Conservation (phyloP, 169 alveolate genomes). For the Eimeria praecox region DNA sequence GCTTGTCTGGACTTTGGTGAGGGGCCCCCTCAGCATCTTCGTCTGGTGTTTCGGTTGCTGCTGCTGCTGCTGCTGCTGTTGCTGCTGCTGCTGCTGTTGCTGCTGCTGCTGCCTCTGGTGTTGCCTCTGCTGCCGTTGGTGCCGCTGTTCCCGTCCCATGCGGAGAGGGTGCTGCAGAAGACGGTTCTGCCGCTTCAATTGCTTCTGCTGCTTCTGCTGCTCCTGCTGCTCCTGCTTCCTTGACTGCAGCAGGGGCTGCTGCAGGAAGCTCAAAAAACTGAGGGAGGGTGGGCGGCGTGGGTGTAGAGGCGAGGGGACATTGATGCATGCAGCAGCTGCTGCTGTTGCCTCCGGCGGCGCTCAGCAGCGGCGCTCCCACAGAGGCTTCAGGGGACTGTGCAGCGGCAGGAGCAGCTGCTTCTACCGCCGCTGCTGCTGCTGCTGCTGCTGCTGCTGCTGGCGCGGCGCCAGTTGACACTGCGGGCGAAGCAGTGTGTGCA, state of each 20-base stretch:
- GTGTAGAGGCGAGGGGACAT: neutral
- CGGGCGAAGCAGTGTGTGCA: neutral
- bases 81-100: constrained; percentile 2
- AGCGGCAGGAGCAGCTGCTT: neutral
- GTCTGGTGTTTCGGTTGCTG: no score
- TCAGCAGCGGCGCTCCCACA: neutral
- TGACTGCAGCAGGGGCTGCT: neutral
- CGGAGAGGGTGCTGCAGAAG: neutral
- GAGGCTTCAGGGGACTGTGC: neutral
- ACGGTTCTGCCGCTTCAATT: constrained; percentile 11
- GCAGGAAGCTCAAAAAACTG: neutral
- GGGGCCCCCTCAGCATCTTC: neutral
- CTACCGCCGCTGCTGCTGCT: neutral
- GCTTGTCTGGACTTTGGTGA: neutral
- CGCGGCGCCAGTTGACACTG: neutral
- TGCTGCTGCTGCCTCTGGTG: constrained; percentile 13
- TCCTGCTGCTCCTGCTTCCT: constrained; percentile 56
- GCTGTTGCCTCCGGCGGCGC: constrained; percentile 15
- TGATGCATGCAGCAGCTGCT: constrained; percentile 41
- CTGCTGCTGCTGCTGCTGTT: no score
- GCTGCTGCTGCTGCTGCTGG: neutral
- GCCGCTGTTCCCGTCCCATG: neutral
- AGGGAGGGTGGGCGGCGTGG: neutral
- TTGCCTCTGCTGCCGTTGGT: neutral
- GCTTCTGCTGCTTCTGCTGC: constrained; percentile 35